Percentiles rank a stretch among this genome's conserved stretches.
Evolutionary conservation across 1,284 basidiomycete genomes (phyloP).

Genomic region (Golubevia sp.): DNA sequence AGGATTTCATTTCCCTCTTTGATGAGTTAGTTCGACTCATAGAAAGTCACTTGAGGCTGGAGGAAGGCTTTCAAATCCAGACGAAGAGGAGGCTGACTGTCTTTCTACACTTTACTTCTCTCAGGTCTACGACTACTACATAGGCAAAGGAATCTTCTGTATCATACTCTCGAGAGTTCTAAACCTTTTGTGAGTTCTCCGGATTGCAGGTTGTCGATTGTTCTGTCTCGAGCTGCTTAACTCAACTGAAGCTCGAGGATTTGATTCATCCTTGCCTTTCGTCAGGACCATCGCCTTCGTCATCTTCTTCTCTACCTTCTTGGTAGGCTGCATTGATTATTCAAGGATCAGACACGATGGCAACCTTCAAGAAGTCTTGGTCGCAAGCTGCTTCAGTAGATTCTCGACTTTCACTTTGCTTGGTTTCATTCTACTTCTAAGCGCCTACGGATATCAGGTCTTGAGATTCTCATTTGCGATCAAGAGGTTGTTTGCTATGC

Average conservation of each 20-base stretch:
- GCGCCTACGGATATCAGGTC: slow-evolving; percentile 69
- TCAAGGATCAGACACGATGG: slow-evolving; percentile 66
- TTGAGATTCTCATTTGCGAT: slow-evolving; percentile 66
- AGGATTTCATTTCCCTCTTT: background rate
- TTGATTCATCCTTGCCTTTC: slow-evolving; percentile 9
- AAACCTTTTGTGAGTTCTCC: slow-evolving; percentile 80
- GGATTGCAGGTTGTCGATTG: slow-evolving; percentile 3
- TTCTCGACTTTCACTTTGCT: background rate
- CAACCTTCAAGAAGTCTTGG: slow-evolving; percentile 42
- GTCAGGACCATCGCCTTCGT: slow-evolving; percentile 92
- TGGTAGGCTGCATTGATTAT: slow-evolving; percentile 94
- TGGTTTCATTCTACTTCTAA: background rate
- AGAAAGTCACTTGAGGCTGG: too few relatives aligned
- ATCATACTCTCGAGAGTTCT: slow-evolving; percentile 84
- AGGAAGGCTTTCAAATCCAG: too few relatives aligned
- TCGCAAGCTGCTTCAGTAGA: slow-evolving; percentile 16
- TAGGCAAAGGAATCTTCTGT: slow-evolving; percentile 92
- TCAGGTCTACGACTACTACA: slow-evolving; percentile 83
- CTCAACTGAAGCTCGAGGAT: slow-evolving; percentile 11
- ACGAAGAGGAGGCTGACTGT: too few relatives aligned
- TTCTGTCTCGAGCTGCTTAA: too few relatives aligned
- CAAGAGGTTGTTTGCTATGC: slow-evolving; percentile 83
- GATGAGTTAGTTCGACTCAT: too few relatives aligned
- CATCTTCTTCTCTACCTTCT: slow-evolving; percentile 92
- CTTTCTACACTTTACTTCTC: background rate